These are phyloP conservation scores for Inga laurina DNA, from an alignment of 306 rosid species.

Conservation along the genomic window DNA sequence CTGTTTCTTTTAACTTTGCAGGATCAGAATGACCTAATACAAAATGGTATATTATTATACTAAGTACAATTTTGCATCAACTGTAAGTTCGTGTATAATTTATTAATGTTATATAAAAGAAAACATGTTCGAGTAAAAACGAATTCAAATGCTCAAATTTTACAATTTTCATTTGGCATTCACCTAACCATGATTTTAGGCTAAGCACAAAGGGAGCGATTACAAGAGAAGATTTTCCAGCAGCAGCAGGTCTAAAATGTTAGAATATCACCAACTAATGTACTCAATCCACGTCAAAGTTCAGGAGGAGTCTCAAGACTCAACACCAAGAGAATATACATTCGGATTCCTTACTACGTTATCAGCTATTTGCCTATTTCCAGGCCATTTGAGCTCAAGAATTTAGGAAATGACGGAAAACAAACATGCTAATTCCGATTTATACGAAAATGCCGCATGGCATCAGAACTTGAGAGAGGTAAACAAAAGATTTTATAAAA, in stretches of 20 bases:
- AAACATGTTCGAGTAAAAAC: not conserved
- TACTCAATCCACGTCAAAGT: not conserved
- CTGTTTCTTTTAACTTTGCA: conserved; percentile 61
- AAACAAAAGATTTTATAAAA: not conserved
- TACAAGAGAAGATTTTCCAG: not conserved
- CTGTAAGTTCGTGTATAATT: not conserved
- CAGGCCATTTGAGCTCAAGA: not conserved
- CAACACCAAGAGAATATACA: not conserved
- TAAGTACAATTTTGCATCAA: not conserved
- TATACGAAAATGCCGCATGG: not conserved
- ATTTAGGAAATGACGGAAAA: not conserved
- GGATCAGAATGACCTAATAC: conserved; percentile 83
- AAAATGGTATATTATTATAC: not conserved
- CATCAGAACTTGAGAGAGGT: not conserved
- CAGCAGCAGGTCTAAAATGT: not conserved
- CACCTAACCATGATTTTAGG: not conserved
- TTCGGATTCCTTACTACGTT: not conserved
- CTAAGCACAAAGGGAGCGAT: not conserved
- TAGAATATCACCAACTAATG: not conserved
- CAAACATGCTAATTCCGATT: not conserved
- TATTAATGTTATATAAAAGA: not conserved
- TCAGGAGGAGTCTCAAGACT: not conserved
- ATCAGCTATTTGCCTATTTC: not conserved
- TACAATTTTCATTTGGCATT: not conserved
- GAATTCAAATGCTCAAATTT: not conserved